phyloP scores from a whole-genome alignment of 2,329 filamentous ascomycete genomes.

The Pestalotiopsis sp. region DNA sequence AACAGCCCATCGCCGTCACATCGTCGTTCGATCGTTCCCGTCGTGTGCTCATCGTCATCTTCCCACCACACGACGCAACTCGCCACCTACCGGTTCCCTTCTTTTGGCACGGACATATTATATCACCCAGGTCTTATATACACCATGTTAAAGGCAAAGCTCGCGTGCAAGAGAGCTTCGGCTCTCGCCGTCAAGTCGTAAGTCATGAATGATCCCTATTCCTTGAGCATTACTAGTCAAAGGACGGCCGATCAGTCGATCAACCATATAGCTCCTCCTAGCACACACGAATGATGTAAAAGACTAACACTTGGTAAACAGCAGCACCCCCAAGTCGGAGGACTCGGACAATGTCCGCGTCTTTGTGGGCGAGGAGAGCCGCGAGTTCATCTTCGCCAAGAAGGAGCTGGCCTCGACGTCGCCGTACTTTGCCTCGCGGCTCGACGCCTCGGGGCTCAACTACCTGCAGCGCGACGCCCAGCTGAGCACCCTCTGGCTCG shows the following conservation, averaged over 20 bases:
- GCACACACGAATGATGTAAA: background rate
- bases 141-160: conserved; percentile 9
- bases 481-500: conserved; percentile 25
- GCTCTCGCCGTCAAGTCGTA: conserved; percentile 1
- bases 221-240: background rate
- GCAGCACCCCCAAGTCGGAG: conserved; percentile 22
- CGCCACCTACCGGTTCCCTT: background rate
- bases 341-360: conserved; percentile 28
- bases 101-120: background rate
- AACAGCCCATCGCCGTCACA: conserved; percentile 4
- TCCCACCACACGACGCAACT: background rate
- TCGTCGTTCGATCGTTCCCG: conserved; percentile 1
- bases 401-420: conserved; percentile 27
- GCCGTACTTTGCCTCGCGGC: conserved; percentile 27
- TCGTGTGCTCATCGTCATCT: background rate
- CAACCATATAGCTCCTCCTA: too few relatives aligned
- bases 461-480: conserved; percentile 24
- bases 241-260: background rate
- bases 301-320: conserved; percentile 1
- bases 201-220: background rate
- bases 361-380: conserved; percentile 28
- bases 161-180: conserved; percentile 9
- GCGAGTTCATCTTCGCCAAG: conserved; percentile 30
- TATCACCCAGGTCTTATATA: background rate
- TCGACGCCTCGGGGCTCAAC: conserved; percentile 20